Evolutionary conservation across 768 basidiomycete species (phyloP).

Genomic region (Russula griseocarnosa): DNA sequence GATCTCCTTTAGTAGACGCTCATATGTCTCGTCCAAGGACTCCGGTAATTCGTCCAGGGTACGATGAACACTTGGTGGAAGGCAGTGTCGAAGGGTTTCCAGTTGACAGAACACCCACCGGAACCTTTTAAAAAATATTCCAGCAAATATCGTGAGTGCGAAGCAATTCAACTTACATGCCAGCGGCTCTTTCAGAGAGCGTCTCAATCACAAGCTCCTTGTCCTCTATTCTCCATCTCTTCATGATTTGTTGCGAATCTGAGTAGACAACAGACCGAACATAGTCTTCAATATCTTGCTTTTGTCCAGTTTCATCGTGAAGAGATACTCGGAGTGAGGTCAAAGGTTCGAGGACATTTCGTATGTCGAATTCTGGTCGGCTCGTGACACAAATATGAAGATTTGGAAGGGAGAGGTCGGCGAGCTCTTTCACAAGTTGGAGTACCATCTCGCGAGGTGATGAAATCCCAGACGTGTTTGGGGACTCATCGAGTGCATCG

Average conservation of each 20-base stretch:
- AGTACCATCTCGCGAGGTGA: background rate
- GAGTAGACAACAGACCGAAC: background rate
- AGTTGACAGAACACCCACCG: constrained; percentile 1
- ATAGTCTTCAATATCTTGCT: background rate
- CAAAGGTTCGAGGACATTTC: constrained; percentile 1
- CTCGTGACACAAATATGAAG: constrained; percentile 8
- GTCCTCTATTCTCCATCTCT: background rate
- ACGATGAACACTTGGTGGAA: background rate
- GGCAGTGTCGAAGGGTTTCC: constrained; percentile 3
- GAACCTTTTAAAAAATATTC: constrained; percentile 1
- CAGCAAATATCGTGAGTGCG: too few relatives aligned
- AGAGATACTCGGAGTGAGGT: background rate
- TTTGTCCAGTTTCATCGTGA: constrained; percentile 7
- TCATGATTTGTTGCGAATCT: constrained; percentile 1
- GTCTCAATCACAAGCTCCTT: background rate
- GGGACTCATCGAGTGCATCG: constrained; percentile 13
- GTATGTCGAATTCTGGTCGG: constrained; percentile 12
- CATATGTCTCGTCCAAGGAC: constrained; percentile 2
- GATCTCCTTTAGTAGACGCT: constrained; percentile 5
- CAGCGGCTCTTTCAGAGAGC: constrained; percentile 11
- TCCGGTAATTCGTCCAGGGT: background rate
- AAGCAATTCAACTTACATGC: constrained; percentile 5
- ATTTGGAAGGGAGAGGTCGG: background rate
- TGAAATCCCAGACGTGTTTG: background rate
- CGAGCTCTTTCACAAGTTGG: constrained; percentile 1